Base-by-base conservation (phyloP, 768 basidiomycete species). In the Cyclocybe cylindracea region DNA sequence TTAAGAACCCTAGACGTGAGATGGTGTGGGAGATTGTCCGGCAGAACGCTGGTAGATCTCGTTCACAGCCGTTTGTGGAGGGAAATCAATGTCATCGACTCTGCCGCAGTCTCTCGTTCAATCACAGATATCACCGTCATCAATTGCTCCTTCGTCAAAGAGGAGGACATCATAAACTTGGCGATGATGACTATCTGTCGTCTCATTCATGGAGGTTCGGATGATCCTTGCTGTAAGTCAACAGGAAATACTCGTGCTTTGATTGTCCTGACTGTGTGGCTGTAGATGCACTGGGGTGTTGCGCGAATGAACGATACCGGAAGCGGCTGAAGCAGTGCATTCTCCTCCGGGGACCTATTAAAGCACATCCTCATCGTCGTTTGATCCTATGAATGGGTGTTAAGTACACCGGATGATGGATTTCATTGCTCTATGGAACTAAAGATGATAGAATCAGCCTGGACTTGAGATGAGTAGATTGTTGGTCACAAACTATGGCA, bases 401-500 rank as follows among this genome's bases (percentile, higher is more conserved):
- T 41, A 47, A 14, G 57, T 43, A 50, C 2, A 49, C 29, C 43
- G 16, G 13, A 18, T 31, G 11, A 24, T 24, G 24, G 24, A 24
- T 24, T 24, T 24, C 24, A 24, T 24, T 24, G 5, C 24, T 24
- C 24, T 18, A 35, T 35, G 29, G 31, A 19, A 24, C 24, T n/a
- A 46, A 46, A 10, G 18, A 47, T 24, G 10, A 48, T 18, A 46
- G 7, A 55, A 33, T 11, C 37, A 38, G 16, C 11, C 16, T 38
- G 11, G 11, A 11, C 14, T 18, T 16, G 29, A 29, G 10, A 19
- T 43, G 41, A 8, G 29, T 18, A 32, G 46, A 44, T 41, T 61
- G 67, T 75, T 49, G 58, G 65, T 70, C 70, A 55, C 62, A 66
- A 63, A 68, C 78, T 87, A 89, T 89, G 82, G 84, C 84, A 79